phyloP scores from a whole-genome alignment of 768 basidiomycete species.

The Tylopilus vinaceipallidus region DNA sequence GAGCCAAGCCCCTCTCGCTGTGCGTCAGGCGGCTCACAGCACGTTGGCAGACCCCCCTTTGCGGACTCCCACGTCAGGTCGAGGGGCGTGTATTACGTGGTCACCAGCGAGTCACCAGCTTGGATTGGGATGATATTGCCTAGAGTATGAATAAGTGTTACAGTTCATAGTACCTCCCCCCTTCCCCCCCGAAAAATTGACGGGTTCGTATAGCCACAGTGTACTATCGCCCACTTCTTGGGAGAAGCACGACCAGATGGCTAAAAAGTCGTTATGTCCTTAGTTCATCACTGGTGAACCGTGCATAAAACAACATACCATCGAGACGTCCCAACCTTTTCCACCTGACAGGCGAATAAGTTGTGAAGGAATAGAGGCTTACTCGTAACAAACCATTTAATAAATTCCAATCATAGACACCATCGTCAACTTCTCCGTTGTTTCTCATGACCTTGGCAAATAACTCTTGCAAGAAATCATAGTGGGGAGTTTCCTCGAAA shows the following conservation, averaged over 20 bases:
- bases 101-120: too few relatives aligned
- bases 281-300: constrained; percentile 1
- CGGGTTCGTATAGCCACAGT: too few relatives aligned
- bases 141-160: too few relatives aligned
- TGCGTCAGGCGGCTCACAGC: too few relatives aligned
- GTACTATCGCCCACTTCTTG: too few relatives aligned
- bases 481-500: constrained; percentile 98
- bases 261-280: constrained; percentile 30
- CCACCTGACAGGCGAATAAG: constrained; percentile 51
- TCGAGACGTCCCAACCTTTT: constrained; percentile 88
- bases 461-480: constrained; percentile 94
- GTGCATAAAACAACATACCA: constrained; percentile 45
- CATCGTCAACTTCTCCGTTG: constrained; percentile 88
- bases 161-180: too few relatives aligned
- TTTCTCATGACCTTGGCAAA: constrained; percentile 94
- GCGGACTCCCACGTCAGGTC: too few relatives aligned
- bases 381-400: constrained; percentile 69
- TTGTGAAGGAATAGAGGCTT: not conserved
- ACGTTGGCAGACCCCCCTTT: too few relatives aligned
- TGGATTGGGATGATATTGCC: too few relatives aligned
- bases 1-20: too few relatives aligned
- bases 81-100: too few relatives aligned
- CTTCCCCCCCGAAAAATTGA: too few relatives aligned
- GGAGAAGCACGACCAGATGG: constrained; percentile 76
- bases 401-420: constrained; percentile 94